Evolutionary conservation across 2,329 filamentous ascomycete species (phyloP), one percentile per base, ranked within the genome.

Genomic region (Neocucurbitaria cava): DNA sequence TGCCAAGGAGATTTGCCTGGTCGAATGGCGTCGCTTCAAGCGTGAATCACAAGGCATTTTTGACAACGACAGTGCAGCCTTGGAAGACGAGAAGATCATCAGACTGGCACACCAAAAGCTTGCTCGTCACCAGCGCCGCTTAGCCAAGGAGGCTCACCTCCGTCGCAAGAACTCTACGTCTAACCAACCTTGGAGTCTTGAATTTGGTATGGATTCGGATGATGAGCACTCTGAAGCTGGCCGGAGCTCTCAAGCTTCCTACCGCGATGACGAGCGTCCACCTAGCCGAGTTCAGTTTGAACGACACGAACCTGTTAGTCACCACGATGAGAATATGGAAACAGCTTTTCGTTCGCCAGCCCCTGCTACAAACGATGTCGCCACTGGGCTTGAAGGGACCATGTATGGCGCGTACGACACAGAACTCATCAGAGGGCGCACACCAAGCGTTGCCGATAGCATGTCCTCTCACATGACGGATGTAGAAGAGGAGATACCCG

Each of bases 1-100:
- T 5, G 82, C 92, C 6, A 89, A 89, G 51, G 90, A 92, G 68
- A 90, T 98, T 61, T 91, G 91, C 65, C 82, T 87, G 28, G 88
- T 92, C 67, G 95, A 99, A 74, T 90, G 91, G 65, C 84, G 87
- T 54, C 86, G 93, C 50, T 85, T 95, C 63, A 89, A 96, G 71
- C 86, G 86, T 47, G 89, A 92, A 69, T 84, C 86, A 72, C 81
- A 72, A 39, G 79, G 78, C 42, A 71, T 76, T 24, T 76, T 77
- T 47, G 73, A 78, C 49, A 75, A 80, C 44, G 76, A 79, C 30
- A 73, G 69, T 35, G 75, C 74, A 13, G 65, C 69, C 18, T 66
- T 74, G 24, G 79, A 82, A 68, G 79, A 82, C 49, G 73, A 78
- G 50, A 75, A 72, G 17, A 78, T 82, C 46, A 66, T 76, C 42